These are phyloP conservation scores for Selaginella tamariscina DNA, from an alignment of 75 land plant species.

Conservation along the genomic window DNA sequence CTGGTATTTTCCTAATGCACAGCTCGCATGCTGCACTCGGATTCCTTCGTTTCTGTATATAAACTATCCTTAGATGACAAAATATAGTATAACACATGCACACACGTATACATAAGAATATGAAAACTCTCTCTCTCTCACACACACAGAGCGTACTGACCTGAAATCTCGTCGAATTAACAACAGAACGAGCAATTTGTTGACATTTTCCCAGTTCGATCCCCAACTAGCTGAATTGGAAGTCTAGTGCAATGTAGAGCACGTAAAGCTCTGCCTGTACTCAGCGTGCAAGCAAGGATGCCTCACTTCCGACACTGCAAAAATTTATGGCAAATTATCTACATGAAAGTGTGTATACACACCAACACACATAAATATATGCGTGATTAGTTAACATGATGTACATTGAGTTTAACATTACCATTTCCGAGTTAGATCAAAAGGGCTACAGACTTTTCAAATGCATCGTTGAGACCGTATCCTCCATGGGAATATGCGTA, in stretches of 20 bases:
- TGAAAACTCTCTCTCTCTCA: too few species aligned
- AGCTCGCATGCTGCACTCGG: constrained; percentile 57
- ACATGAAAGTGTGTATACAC: too few species aligned
- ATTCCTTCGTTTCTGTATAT: too few species aligned
- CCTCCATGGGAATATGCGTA: constrained; percentile 85
- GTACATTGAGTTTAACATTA: too few species aligned
- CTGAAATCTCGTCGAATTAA: constrained; percentile 67
- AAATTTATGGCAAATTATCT: too few species aligned
- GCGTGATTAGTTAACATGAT: too few species aligned
- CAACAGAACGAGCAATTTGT: constrained; percentile 55
- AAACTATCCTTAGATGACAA: too few species aligned
- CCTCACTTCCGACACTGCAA: constrained; percentile 24
- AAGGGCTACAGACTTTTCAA: constrained; percentile 79
- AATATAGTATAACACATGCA: too few species aligned
- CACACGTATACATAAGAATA: too few species aligned
- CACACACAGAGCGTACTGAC: too few species aligned
- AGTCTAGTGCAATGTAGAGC: constrained; percentile 55
- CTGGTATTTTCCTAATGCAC: constrained; percentile 51
- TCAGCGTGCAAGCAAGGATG: constrained; percentile 87
- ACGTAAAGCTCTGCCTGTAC: constrained; percentile 50
- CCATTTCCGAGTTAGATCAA: constrained; percentile 29
- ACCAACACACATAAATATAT: too few species aligned
- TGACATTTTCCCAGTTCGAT: constrained; percentile 51
- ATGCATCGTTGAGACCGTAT: constrained; percentile 98
- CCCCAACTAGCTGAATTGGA: constrained; percentile 14